Base-by-base conservation (phyloP, 2,329 filamentous ascomycete species). In the Pseudogymnoascus sp. region DNA sequence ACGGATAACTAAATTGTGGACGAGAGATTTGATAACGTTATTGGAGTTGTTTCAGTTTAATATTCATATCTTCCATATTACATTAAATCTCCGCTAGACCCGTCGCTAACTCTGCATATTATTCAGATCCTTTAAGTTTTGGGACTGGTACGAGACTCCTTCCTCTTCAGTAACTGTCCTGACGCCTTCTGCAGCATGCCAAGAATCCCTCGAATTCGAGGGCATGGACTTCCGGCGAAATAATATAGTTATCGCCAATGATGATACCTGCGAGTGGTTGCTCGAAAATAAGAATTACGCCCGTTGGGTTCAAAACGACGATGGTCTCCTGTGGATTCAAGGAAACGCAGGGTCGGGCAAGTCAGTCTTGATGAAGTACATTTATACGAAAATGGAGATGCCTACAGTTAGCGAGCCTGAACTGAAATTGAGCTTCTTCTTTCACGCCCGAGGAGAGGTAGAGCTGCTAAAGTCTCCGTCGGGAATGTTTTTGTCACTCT, bases 361-460 rank as follows among this genome's bases (percentile, higher is more conserved):
- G 41, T 66, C 65, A 6, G 63, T 58, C 17, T 55, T 65, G 31
- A 62, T 65, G 58, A 65, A 61, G 25, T 42, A 44, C 13, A 44
- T 62, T 9, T 36, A 48, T n/a, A 3, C 27, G 2, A 29, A 5
- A 29, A 48, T 29, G 0, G 4, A 48, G 12, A 63, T 65, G 6
- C 63, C 64, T 1, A 42, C 71, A 0, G 64, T 76, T 0, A 61
- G 78, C 51, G 55, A 5, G 13, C 2, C 42, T 27, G 6, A 13
- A 8, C 25, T 48, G 1, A 27, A 48, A 29, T 29, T 48, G 12
- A 12, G 31, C 15, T 60, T 60, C 38, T 63, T 64, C 33, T 63
- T 62, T 31, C 38, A 64, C 36, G 44, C 42, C 5, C 59, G 29
- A 38, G 33, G 61, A 15, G 29, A 21, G 21, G 21, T 5, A 3